Evolutionary conservation across 2,329 filamentous ascomycete genomes (phyloP).

Genomic region (Trichoderma sp.): DNA sequence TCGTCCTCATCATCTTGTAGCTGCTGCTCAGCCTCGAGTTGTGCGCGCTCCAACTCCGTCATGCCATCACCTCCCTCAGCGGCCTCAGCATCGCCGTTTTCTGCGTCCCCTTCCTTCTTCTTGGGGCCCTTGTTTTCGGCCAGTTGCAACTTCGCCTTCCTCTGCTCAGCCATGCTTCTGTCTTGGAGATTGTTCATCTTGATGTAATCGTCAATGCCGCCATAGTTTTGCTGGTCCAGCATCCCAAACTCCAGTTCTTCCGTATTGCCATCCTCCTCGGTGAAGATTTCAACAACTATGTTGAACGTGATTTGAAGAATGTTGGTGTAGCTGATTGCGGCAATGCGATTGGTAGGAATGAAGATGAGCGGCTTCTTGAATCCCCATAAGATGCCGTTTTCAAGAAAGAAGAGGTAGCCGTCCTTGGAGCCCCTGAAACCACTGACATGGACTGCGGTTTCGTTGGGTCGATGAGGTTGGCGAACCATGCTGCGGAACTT

Average conservation of each 20-base stretch:
- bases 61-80: conserved; percentile 42
- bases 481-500: conserved; percentile 59
- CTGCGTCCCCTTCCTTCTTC: conserved; percentile 45
- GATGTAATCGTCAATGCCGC: conserved; percentile 64
- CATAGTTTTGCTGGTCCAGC: conserved; percentile 69
- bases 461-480: conserved; percentile 60
- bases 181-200: conserved; percentile 63
- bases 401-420: conserved; percentile 67
- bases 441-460: conserved; percentile 66
- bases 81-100: conserved; percentile 37
- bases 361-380: conserved; percentile 71
- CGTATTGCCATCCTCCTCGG: conserved; percentile 47
- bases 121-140: conserved; percentile 58
- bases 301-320: conserved; percentile 71
- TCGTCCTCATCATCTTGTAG: conserved; percentile 64
- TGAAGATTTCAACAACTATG: conserved; percentile 62
- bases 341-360: conserved; percentile 60
- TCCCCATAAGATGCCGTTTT: conserved; percentile 67
- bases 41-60: conserved; percentile 53
- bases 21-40: conserved; percentile 53
- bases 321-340: conserved; percentile 66
- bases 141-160: conserved; percentile 64
- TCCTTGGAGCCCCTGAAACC: conserved; percentile 69
- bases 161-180: conserved; percentile 67
- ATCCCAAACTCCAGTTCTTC: conserved; percentile 69